Evolutionary conservation across 208 protist genomes (phyloP), one percentile per base, ranked within the genome.

Genomic region (Eutreptiella sp.): DNA sequence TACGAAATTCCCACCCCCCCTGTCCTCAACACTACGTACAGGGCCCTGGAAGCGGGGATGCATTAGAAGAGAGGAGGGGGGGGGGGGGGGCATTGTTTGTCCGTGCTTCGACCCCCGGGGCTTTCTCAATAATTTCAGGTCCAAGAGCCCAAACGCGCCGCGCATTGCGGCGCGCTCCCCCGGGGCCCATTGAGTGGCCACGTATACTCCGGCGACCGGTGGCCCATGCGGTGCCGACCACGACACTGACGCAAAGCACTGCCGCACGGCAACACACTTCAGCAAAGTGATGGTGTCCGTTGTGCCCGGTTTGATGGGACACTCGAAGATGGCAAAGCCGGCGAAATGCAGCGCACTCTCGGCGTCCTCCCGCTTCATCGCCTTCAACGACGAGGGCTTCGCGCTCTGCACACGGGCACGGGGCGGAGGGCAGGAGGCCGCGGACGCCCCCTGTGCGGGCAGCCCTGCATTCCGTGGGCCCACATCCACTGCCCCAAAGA

Each of bases 321-420:
- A 96, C 27, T 87, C 80, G 66, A 98, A 93, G 1, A 98, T 68
- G 14, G 96, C 76, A 47, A 99, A 89, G 11, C 97, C 97, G 23
- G 75, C 82, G 69, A 99, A 99, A 3, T 32, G 63, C 16, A 99
- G 78, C 23, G 79, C 70, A 7, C 42, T 67, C 76, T 99, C 97
- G 16, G 85, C 75, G 26, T 84, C 67, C 0, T 93, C 83, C 31
- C 92, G 78, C 32, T 14, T 72, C 26, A 32, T 73, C 66, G 42
- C 77, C 75, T 19, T 54, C 72, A 21, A 54, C 50, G 34, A 74
- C 74, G 70, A 83, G 73, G 2, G 54, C 26, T 19, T 47, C n/a
- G 19, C 42, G 27, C 9, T 24, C 4, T 47, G 4, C 4, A 24
- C 42, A 19, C 19, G 4, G n/a, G 42, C 42, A 23, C 19, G 42